These are phyloP conservation scores for Tritrichomonas foetus DNA, from an alignment of 208 protist genomes.

Conservation along the genomic window DNA sequence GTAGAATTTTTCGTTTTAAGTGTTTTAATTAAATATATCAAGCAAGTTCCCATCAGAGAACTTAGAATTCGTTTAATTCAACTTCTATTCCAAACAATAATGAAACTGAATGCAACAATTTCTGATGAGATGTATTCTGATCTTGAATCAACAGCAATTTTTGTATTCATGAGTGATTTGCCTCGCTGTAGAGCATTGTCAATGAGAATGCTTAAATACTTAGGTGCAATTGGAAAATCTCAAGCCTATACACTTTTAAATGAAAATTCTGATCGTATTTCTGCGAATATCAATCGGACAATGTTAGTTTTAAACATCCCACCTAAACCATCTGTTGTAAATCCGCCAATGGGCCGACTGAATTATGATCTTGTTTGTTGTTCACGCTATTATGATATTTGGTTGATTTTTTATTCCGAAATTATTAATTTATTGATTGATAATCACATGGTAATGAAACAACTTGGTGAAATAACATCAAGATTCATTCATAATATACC, in stretches of 20 bases:
- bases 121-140: background rate
- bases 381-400: background rate
- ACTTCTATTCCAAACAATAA: no score
- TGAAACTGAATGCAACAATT: no score
- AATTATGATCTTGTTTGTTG: background rate
- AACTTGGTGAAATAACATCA: background rate
- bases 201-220: background rate
- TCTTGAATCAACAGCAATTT: background rate
- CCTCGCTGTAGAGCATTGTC: background rate
- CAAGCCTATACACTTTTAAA: background rate
- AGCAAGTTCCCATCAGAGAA: no score
- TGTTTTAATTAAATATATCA: no score
- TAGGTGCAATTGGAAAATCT: background rate
- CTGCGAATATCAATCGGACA: background rate
- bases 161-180: background rate
- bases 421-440: conserved; percentile 1
- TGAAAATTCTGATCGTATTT: background rate
- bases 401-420: background rate
- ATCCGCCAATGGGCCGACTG: background rate
- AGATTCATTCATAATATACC: background rate
- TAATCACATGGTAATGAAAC: background rate
- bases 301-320: background rate
- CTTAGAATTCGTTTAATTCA: no score
- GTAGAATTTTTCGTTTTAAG: no score
- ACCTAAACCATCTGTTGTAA: background rate